A percentile compares a stretch with the other conserved stretches of the same genome.
Conservation (phyloP, 306 rosid species). For the Prunus dulcis region DNA sequence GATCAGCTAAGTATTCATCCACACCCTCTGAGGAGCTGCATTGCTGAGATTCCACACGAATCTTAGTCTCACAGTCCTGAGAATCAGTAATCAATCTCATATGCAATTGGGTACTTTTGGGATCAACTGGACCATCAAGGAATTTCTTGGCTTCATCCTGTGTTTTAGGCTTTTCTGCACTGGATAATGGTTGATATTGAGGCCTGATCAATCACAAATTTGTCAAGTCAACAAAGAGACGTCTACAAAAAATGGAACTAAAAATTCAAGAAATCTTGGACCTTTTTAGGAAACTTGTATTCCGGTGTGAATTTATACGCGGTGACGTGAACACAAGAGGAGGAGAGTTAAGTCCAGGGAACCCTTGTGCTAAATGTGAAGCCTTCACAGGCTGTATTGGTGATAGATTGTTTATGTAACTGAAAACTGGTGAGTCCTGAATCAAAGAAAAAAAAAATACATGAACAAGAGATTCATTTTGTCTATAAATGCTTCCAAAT, state of each 20-base stretch:
- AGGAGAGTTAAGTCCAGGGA: conserved; percentile 45
- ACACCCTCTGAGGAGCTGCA: conserved; percentile 35
- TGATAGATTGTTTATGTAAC: conserved; percentile 39
- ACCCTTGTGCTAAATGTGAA: conserved; percentile 27
- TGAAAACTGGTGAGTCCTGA: conserved; percentile 56
- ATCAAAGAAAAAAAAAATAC: conserved; percentile 8
- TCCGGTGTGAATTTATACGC: conserved; percentile 30
- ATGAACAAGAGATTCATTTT: background rate
- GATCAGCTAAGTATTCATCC: conserved; percentile 56
- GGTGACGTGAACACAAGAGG: conserved; percentile 60
- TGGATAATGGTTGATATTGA: conserved; percentile 28
- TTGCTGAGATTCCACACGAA: conserved; percentile 22
- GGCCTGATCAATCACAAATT: conserved; percentile 34
- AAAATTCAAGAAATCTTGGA: conserved; percentile 13
- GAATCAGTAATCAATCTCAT: conserved; percentile 25
- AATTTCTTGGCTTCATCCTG: conserved; percentile 22
- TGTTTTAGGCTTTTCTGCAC: conserved; percentile 23
- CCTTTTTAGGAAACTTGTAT: conserved; percentile 42
- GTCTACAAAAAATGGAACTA: background rate
- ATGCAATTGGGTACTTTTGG: conserved; percentile 11
- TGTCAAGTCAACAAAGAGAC: background rate
- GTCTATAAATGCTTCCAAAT: background rate
- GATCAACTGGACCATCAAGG: conserved; percentile 30
- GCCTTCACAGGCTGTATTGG: conserved; percentile 44
- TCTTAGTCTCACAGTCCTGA: conserved; percentile 21